Conservation (phyloP, 2,329 filamentous ascomycete genomes). For the Didymella pinodella region DNA sequence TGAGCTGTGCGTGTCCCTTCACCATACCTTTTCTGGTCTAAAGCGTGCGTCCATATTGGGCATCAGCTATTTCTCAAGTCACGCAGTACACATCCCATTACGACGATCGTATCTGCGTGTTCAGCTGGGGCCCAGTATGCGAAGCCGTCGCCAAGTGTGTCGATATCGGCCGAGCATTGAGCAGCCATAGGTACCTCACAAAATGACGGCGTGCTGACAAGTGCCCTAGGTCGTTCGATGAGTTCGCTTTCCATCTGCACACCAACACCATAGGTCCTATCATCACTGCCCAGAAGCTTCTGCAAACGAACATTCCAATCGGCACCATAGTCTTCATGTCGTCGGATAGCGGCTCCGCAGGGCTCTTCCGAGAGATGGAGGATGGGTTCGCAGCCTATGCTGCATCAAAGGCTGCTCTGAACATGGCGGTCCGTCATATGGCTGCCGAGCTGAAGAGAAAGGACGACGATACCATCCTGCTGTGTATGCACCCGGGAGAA, state of each 20-base stretch:
- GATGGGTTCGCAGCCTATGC: slow-evolving; percentile 67
- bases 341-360: slow-evolving; percentile 63
- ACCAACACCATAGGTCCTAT: slow-evolving; percentile 68
- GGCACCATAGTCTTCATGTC: slow-evolving; percentile 65
- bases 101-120: slow-evolving; percentile 1
- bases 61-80: slow-evolving; percentile 18
- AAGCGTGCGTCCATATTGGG: slow-evolving; percentile 29
- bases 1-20: slow-evolving; percentile 54
- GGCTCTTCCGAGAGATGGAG: slow-evolving; percentile 62
- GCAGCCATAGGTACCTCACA: background rate
- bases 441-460: slow-evolving; percentile 63
- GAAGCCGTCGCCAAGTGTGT: slow-evolving; percentile 7
- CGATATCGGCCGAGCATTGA: background rate
- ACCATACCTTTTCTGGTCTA: slow-evolving; percentile 33
- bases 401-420: slow-evolving; percentile 65
- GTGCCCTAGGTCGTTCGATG: slow-evolving; percentile 57
- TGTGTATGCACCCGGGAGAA: slow-evolving; percentile 66
- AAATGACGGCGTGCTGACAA: slow-evolving; percentile 10
- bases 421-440: slow-evolving; percentile 64
- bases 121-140: background rate
- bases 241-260: slow-evolving; percentile 63
- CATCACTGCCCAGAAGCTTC: slow-evolving; percentile 62
- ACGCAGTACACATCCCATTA: background rate
- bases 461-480: slow-evolving; percentile 58
- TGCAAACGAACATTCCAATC: slow-evolving; percentile 57